Evolutionary conservation across 78 protist genomes (phyloP).

Genomic region (Capsaspora owczarzaki): DNA sequence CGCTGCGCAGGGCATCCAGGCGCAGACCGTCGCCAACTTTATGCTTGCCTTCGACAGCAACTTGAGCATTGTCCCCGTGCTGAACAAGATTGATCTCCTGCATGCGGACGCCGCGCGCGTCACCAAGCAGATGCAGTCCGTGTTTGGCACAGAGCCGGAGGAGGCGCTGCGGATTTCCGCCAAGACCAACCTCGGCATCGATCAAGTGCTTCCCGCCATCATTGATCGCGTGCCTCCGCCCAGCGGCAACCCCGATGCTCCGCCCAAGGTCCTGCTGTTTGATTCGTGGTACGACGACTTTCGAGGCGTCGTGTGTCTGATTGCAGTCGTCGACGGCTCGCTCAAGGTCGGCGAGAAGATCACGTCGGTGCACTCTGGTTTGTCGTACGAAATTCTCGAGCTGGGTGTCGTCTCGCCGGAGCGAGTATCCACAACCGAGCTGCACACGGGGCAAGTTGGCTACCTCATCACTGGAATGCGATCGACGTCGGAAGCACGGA

Average conservation of each 20-base stretch:
- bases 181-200: conserved; percentile 37
- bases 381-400: conserved; percentile 57
- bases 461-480: conserved; percentile 59
- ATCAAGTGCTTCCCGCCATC: conserved; percentile 46
- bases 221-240: conserved; percentile 71
- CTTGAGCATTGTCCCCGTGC: conserved; percentile 66
- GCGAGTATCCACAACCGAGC: conserved; percentile 30
- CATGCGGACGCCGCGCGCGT: conserved; percentile 39
- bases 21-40: conserved; percentile 48
- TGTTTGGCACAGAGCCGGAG: conserved; percentile 37
- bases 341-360: conserved; percentile 26
- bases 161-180: conserved; percentile 33
- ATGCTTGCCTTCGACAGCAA: conserved; percentile 21
- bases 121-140: conserved; percentile 21
- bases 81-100: conserved; percentile 77
- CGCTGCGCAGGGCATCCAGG: conserved; percentile 35
- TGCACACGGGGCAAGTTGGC: conserved; percentile 83
- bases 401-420: conserved; percentile 76
- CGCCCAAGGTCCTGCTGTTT: conserved; percentile 62
- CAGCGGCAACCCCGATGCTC: neutral
- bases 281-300: conserved; percentile 75
- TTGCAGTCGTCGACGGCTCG: conserved; percentile 5
- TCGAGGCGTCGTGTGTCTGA: conserved; percentile 56
- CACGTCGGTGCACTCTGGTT: neutral
- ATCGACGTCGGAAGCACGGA: conserved; percentile 52